Conservation (phyloP, 1,139 yeast species). For the Yamadazyma friedrichii region DNA sequence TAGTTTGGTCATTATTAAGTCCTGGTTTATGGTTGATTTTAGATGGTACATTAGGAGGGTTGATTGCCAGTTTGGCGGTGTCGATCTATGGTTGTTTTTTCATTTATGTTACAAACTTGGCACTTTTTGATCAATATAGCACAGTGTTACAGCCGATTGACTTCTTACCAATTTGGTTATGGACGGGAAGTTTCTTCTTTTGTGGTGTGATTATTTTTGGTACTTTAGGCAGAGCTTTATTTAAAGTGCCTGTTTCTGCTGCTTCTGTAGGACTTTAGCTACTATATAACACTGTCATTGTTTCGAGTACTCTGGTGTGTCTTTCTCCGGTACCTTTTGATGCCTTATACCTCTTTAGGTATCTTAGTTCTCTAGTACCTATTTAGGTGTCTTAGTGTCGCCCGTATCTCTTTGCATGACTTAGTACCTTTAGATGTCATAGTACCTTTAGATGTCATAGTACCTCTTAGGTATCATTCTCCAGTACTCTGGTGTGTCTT, state of each 20-base stretch:
- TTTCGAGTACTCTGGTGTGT: not conserved
- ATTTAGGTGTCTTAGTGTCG: no score
- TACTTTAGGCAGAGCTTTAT: slow-evolving; percentile 62
- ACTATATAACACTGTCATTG: not conserved
- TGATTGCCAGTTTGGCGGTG: slow-evolving; percentile 45
- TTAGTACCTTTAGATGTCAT: no score
- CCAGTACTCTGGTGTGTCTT: no score
- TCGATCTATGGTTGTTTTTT: slow-evolving; percentile 41
- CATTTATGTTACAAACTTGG: slow-evolving; percentile 31
- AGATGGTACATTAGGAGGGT: slow-evolving; percentile 73
- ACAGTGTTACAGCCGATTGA: slow-evolving; percentile 20
- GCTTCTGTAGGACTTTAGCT: not conserved
- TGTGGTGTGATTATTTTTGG: slow-evolving; percentile 71
- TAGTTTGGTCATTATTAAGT: slow-evolving; percentile 72
- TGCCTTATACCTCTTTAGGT: no score
- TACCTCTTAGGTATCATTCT: no score
- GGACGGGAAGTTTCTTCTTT: slow-evolving; percentile 64
- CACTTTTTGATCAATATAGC: slow-evolving; percentile 12
- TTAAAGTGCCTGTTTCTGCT: slow-evolving; percentile 13
- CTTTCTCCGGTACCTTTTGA: not conserved
- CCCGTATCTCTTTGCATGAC: no score
- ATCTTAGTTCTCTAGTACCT: no score
- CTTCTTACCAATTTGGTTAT: slow-evolving; percentile 41
- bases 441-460: no score
- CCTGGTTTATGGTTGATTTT: slow-evolving; percentile 79